Base-by-base conservation (phyloP, 2,329 filamentous ascomycete genomes). In the Hymenoscyphus scutula region DNA sequence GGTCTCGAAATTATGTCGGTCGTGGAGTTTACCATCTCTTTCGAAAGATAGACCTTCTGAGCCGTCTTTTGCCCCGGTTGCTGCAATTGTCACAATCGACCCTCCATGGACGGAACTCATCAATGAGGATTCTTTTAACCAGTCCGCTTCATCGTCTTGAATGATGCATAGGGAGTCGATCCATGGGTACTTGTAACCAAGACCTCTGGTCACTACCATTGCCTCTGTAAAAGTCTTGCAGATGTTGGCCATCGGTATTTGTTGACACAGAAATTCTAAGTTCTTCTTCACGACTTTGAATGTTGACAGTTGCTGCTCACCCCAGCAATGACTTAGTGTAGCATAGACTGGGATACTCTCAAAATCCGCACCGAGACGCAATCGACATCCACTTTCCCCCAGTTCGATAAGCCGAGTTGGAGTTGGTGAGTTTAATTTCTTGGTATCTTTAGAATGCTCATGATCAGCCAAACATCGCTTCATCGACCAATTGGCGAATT, bases 271-370 rank as follows among this genome's bases (percentile, higher is more conserved):
- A n/a, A 7, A 17, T n/a, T n/a, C 17, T 45, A 45, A 45, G 3
- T 45, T 45, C 5, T n/a, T 17, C 34, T 19, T 45, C 2, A 3
- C 5, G 17, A 45, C 15, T n/a, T 45, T n/a, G 38, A 45, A 45
- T n/a, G 19, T 45, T 19, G 38, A 45, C 4, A 17, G n/a, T 45
- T 45, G 38, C n/a, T 45, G 38, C 38, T 45, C 38, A 45, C 38
- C 38, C 38, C 38, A 45, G n/a, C 38, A 45, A 45, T 45, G 38
- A n/a, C 38, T 45, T 45, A 45, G n/a, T 45, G 38, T 45, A n/a
- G 38, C 17, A 19, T 45, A 45, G 38, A n/a, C 38, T n/a, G 38
- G 38, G 38, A 4, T 17, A 15, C 19, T 17, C 1, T n/a, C 38
- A 2, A n/a, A 45, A 5, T 45, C 15, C n/a, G 38, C 38, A n/a